Conservation (phyloP, 805 yeast genomes). For the Candida palmyrensis region DNA sequence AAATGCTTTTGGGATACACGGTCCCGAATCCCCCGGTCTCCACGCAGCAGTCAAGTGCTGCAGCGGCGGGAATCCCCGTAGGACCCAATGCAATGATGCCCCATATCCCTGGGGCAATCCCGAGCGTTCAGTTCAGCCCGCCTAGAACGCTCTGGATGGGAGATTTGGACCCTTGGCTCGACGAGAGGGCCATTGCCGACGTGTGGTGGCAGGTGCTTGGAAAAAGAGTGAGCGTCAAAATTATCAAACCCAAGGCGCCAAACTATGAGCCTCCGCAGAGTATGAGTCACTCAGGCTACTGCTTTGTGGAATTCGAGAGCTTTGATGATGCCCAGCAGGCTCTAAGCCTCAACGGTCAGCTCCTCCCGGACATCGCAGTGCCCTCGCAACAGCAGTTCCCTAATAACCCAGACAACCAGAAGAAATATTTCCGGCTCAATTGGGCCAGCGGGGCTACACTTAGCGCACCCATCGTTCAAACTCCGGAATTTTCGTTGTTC, state of each 20-base stretch:
- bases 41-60: constrained; percentile 30
- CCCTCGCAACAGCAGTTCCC: constrained; percentile 38
- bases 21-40: constrained; percentile 40
- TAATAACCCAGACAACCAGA: constrained; percentile 41
- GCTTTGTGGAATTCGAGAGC: constrained; percentile 70
- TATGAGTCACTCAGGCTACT: constrained; percentile 54
- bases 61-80: constrained; percentile 14
- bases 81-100: not conserved
- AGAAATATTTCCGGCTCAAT: constrained; percentile 65
- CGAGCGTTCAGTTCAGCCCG: constrained; percentile 20
- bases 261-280: no score
- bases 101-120: not conserved
- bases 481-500: constrained; percentile 72
- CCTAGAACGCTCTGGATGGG: constrained; percentile 89
- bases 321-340: constrained; percentile 70
- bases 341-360: constrained; percentile 57
- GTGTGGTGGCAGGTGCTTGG: constrained; percentile 57
- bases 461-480: constrained; percentile 61
- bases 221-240: constrained; percentile 57
- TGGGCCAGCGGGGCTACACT: constrained; percentile 86
- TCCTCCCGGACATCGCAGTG: constrained; percentile 53
- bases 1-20: constrained; percentile 31
- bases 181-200: constrained; percentile 49
- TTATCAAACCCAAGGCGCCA: constrained; percentile 44
- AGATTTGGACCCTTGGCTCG: constrained; percentile 75